Percentiles rank a stretch among this genome's conserved stretches.
Evolutionary conservation across 805 yeast species (phyloP).

Genomic region (Metschnikowia kofuensis): DNA sequence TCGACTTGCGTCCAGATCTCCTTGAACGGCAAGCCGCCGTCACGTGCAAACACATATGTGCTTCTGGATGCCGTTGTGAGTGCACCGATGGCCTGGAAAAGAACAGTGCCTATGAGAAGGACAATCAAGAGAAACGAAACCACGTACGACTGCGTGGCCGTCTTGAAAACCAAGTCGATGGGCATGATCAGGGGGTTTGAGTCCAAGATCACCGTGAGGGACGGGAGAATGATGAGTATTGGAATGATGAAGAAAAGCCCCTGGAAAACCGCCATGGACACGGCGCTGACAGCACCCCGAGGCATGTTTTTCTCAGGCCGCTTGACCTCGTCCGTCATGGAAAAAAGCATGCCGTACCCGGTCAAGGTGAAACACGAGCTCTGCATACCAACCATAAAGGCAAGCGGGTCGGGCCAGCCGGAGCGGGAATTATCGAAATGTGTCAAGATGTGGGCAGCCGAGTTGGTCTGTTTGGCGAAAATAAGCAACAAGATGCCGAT

Average conservation of each 20-base stretch:
- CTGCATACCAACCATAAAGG: slow-evolving; percentile 75
- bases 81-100: slow-evolving; percentile 77
- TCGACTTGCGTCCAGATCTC: slow-evolving; percentile 66
- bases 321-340: slow-evolving; percentile 79
- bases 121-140: slow-evolving; percentile 68
- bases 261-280: slow-evolving; percentile 59
- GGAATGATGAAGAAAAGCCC: slow-evolving; percentile 76
- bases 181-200: slow-evolving; percentile 68
- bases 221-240: slow-evolving; percentile 68
- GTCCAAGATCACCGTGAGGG: slow-evolving; percentile 53
- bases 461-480: slow-evolving; percentile 57
- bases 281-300: slow-evolving; percentile 65
- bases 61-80: slow-evolving; percentile 79
- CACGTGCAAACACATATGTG: slow-evolving; percentile 81
- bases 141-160: slow-evolving; percentile 64
- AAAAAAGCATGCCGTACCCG: slow-evolving; percentile 79
- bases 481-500: slow-evolving; percentile 62
- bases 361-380: slow-evolving; percentile 77
- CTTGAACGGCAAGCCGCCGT: slow-evolving; percentile 71
- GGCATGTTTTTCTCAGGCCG: slow-evolving; percentile 74
- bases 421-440: slow-evolving; percentile 68
- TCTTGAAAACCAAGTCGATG: slow-evolving; percentile 69
- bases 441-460: slow-evolving; percentile 57
- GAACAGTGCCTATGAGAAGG: slow-evolving; percentile 62
- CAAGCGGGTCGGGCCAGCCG: slow-evolving; percentile 71